Evolutionary conservation across 208 protist genomes (phyloP), one percentile per base, ranked within the genome.

Genomic region (Borovskyia barvae): DNA sequence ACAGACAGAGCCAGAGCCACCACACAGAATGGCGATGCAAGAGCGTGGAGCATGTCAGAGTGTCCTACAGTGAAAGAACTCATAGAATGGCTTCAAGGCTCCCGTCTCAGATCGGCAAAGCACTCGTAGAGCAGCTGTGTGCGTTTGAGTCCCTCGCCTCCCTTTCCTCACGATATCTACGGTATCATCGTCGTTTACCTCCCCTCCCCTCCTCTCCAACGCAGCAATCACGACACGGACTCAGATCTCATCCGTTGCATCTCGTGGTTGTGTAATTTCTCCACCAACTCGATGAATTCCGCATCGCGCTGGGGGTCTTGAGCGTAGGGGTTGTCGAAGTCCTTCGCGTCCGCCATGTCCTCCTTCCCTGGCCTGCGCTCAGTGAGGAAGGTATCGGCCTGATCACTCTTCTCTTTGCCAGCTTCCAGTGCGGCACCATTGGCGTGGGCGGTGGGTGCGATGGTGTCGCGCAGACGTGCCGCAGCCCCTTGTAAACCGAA

Each of bases 231-330:
- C 0, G 29, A 25, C 5, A 41, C 15, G 0, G 57, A 53, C 43
- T 84, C 78, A 24, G 55, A 17, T 42, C 72, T 73, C 56, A 86
- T 77, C 5, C 20, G 60, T 22, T 85, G 75, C 33, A 77, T 72
- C 41, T 93, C 83, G 36, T 77, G 52, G 25, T 71, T 32, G 30
- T 77, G 64, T 26, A 84, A 59, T 57, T 73, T 50, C 51, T 79
- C 75, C 12, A 92, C 87, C 48, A 80, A 43, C 20, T 73, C 79
- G 0, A 94, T 47, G 41, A 94, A 94, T 49, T 94, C 81, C 17
- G 48, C 59, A 46, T 94, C 84, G 0, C 83, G 75, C 51, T 82
- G 56, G 24, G 47, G 35, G 56, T 94, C 77, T 20, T 81, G 75
- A 14, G 71, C 80, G 61, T 93, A 93, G 19, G 73, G 82, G 55